These are phyloP conservation scores for Crithidia thermophila DNA, from an alignment of 208 protist species.

Conservation along the genomic window DNA sequence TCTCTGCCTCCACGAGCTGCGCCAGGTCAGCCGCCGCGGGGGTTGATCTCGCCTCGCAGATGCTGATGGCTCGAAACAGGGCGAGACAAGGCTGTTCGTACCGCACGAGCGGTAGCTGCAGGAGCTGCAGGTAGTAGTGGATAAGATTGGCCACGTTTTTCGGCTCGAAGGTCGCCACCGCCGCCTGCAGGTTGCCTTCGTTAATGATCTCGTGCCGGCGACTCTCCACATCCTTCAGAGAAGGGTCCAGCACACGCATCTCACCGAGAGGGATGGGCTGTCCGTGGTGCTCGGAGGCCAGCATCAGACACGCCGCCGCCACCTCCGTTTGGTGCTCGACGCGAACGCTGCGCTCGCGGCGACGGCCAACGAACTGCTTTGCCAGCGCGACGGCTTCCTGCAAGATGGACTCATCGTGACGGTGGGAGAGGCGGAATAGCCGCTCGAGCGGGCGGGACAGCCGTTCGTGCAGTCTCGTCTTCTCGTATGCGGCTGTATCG, in stretches of 20 bases:
- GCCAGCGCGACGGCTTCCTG: slow-evolving; percentile 51
- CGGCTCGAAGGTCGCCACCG: slow-evolving; percentile 37
- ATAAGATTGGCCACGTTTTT: slow-evolving; percentile 51
- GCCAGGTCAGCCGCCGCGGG: slow-evolving; percentile 27
- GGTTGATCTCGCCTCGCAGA: slow-evolving; percentile 5
- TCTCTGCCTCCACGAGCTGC: slow-evolving; percentile 50
- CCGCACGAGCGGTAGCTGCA: slow-evolving; percentile 53
- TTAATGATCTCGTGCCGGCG: slow-evolving; percentile 53
- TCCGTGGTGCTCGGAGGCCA: slow-evolving; percentile 55
- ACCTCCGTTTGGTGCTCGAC: slow-evolving; percentile 57
- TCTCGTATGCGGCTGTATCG: slow-evolving; percentile 34
- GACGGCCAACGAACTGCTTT: slow-evolving; percentile 49
- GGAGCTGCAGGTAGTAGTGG: slow-evolving; percentile 64
- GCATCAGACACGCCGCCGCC: slow-evolving; percentile 71
- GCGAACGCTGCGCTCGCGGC: slow-evolving; percentile 53
- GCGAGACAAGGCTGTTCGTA: slow-evolving; percentile 62
- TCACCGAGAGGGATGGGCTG: slow-evolving; percentile 66
- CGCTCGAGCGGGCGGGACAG: slow-evolving; percentile 58
- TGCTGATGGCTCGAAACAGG: slow-evolving; percentile 42
- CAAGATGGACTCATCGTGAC: slow-evolving; percentile 37
- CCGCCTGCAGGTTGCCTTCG: slow-evolving; percentile 36
- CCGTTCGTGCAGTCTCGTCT: slow-evolving; percentile 46
- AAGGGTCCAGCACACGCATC: slow-evolving; percentile 63
- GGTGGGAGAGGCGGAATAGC: slow-evolving; percentile 51
- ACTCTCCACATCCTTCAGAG: slow-evolving; percentile 59